Base-by-base conservation (phyloP, 2,329 filamentous ascomycete species). In the Stromatinia cepivora region DNA sequence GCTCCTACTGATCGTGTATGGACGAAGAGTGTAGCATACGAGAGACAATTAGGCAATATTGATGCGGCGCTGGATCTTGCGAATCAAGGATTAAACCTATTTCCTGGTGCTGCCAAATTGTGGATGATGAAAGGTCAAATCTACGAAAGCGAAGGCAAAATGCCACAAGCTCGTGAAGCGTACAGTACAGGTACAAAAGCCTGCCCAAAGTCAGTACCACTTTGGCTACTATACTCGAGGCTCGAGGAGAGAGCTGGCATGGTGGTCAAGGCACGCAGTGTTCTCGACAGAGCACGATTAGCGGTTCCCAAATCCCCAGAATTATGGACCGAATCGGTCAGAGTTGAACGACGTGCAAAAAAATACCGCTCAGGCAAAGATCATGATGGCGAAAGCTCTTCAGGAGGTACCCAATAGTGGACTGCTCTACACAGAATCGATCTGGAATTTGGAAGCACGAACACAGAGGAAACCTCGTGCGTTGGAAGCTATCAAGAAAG, bases 81-180 rank as follows among this genome's bases (percentile, higher is more conserved):
- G 56, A 92, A 94, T 70, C 90, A 96, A 78, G 95, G 91, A 1
- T 83, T 99, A 48, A 90, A 94, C 73, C 86, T 92, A 13, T 99
- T 97, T 82, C 94, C 95, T 0, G 87, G 89, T 57, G 88, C 91
- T 17, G 86, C 92, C 66, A 98, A 98, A 81, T 85, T 99, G 34
- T 97, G 94, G 90, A 97, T 98, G 92, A 92, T 97, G 83, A 99
- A 99, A 81, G 95, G 96, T 0, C 95, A 99, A 78, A 95, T 98
- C 72, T 99, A 99, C 83, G 92, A 97, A 77, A 86, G 89, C 56
- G 86, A 93, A 59, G 89, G 87, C 75, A 93, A 93, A 81, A 82
- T 91, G 20, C 89, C 91, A 0, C 92, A 95, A 80, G 95, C 95
- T 4, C 88, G 95, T 59, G 93, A 98, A 79, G 93, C 94, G 0